Base-by-base conservation (phyloP, 768 basidiomycete species). In the Cyclocybe cylindracea region DNA sequence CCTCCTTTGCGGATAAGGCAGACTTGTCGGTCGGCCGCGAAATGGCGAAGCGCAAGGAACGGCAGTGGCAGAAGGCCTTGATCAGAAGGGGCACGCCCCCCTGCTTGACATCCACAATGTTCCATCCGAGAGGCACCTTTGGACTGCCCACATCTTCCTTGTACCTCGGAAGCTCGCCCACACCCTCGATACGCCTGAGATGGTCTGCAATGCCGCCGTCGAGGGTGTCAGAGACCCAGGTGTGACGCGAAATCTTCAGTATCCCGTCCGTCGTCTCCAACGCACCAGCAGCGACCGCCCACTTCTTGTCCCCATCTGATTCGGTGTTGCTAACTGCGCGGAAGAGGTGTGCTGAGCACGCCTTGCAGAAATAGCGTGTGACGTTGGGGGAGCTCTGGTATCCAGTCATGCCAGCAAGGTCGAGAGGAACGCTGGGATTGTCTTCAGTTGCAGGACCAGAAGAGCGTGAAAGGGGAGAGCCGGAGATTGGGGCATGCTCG, bases 181-280 rank as follows among this genome's bases (percentile, higher is more conserved):
- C 36, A 4, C 58, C 60, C 7, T 51, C 45, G 3, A 56, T 29
- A 5, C 10, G 29, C 2, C 59, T 46, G 10, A 56, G 41, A 18
- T 61, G 58, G 37, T 61, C 58, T 14, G 59, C 52, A 10, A 64
- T 8, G 8, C 63, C 63, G 3, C 64, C 64, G 44, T 66, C 63
- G 39, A 56, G 29, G 2, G 64, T 64, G 24, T 62, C 55, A 11
- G 39, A 44, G 31, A 66, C 51, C 35, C 45, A 59, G 14, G 56
- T 50, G 41, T 66, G 64, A 36, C 46, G 53, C 18, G 47, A 50
- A 1, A 58, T 19, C 10, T 51, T 35, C 6, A 54, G 37, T 35
- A 66, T 51, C 0, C 61, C 63, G 14, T 57, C 56, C 13, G 44
- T 50, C 24, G 46, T 47, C 8, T 61, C 53, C 18, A 66, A 42